Percentiles rank a stretch among this genome's conserved stretches.
These are phyloP conservation scores for Fusarium sp. DNA, from an alignment of 2,329 filamentous ascomycete genomes.

Conservation along the genomic window DNA sequence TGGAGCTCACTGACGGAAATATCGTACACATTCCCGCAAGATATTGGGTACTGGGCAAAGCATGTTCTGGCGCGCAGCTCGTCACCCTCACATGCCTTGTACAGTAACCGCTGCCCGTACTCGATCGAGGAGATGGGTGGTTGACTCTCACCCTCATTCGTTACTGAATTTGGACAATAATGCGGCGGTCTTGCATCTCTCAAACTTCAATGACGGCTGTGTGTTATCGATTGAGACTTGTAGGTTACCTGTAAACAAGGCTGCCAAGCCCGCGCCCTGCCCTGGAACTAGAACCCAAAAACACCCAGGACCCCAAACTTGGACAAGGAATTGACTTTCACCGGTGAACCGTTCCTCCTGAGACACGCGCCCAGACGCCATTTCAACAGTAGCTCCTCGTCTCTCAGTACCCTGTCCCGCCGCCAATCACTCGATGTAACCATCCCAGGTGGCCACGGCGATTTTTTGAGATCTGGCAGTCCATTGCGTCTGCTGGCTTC, in stretches of 20 bases:
- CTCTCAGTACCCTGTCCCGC: constrained; percentile 37
- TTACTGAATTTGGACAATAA: constrained; percentile 17
- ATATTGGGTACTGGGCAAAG: constrained; percentile 4
- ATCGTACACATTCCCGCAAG: constrained; percentile 8
- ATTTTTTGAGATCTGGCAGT: constrained; percentile 51
- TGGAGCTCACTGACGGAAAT: constrained; percentile 16
- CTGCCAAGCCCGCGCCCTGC: constrained; percentile 37
- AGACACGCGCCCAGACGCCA: constrained; percentile 50
- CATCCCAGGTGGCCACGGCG: constrained; percentile 47
- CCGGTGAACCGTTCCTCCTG: constrained; percentile 48
- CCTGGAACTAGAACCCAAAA: constrained; percentile 31
- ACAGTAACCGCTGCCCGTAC: constrained; percentile 16
- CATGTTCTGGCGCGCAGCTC: constrained; percentile 36
- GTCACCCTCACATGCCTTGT: constrained; percentile 44
- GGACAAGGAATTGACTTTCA: constrained; percentile 41
- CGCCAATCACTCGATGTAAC: constrained; percentile 49
- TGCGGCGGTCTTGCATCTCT: constrained; percentile 13
- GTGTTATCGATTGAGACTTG: constrained; percentile 39
- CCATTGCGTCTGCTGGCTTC: constrained; percentile 45
- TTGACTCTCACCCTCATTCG: constrained; percentile 35
- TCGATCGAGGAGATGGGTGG: constrained; percentile 32
- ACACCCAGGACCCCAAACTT: constrained; percentile 28
- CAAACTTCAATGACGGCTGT: constrained; percentile 26
- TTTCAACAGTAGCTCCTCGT: constrained; percentile 47
- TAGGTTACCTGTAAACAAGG: constrained; percentile 34